These are phyloP conservation scores for Talaromyces ruber DNA, from an alignment of 495 filamentous ascomycete species.

Conservation along the genomic window DNA sequence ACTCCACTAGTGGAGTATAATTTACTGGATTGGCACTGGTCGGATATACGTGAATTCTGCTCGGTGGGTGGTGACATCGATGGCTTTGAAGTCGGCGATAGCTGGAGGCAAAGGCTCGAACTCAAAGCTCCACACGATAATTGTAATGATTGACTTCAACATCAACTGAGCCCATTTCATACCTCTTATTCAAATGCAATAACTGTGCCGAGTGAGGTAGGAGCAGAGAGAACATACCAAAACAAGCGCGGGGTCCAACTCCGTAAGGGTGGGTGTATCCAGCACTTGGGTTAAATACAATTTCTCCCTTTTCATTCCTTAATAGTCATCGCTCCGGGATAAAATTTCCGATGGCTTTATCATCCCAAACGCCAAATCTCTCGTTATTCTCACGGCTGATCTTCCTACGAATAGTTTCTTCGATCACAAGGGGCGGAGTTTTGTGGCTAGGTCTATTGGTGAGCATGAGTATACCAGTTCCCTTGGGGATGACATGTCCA, in stretches of 20 bases:
- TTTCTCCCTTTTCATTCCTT: neutral
- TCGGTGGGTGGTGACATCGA: neutral
- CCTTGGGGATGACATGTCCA: constrained; percentile 17
- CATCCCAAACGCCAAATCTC: neutral
- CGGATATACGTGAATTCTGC: neutral
- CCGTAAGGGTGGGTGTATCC: neutral
- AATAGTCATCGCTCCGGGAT: neutral
- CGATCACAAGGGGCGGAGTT: neutral
- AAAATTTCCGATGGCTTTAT: neutral
- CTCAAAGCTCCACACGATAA: neutral
- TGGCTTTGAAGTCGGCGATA: neutral
- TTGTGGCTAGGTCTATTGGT: neutral
- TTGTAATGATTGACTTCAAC: neutral
- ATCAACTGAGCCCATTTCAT: neutral
- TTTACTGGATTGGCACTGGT: neutral
- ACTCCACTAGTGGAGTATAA: neutral
- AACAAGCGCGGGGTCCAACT: neutral
- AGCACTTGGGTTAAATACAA: neutral
- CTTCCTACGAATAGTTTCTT: neutral
- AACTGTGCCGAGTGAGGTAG: neutral
- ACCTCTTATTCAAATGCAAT: neutral
- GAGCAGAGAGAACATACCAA: neutral
- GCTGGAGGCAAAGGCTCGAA: neutral
- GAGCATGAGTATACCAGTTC: constrained; percentile 11
- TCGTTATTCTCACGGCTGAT: neutral